Conservation (phyloP, 345 rosid genomes). For the Moringa oleifera region DNA sequence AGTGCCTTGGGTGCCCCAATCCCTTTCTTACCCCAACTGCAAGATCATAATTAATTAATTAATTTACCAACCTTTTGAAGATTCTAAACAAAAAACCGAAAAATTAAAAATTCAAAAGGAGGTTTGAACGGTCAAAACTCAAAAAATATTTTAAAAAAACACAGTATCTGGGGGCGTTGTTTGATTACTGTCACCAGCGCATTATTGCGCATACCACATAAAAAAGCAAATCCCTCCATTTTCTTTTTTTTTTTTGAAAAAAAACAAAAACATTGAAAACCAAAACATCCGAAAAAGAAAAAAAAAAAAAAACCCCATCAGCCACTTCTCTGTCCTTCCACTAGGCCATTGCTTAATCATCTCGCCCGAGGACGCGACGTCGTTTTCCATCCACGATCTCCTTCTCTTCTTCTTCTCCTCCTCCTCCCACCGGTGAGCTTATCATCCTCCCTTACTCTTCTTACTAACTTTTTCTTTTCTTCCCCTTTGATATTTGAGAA, state of each 20-base stretch:
- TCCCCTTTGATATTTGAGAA: not conserved
- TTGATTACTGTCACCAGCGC: conserved; percentile 23
- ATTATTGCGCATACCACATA: conserved; percentile 13
- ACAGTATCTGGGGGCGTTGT: not conserved
- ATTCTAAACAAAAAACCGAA: too few species aligned
- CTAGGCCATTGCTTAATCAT: conserved; percentile 3
- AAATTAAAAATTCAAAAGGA: too few species aligned
- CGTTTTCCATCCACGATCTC: not conserved
- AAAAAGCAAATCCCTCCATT: not conserved
- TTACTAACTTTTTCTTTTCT: not conserved
- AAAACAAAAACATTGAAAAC: not conserved
- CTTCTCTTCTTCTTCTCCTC: conserved; percentile 7
- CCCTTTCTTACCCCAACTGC: too few species aligned
- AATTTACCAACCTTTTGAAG: too few species aligned
- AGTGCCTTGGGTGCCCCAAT: too few species aligned
- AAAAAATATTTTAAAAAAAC: too few species aligned
- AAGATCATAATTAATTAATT: too few species aligned
- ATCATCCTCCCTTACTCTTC: not conserved
- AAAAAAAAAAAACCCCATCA: conserved; percentile 10
- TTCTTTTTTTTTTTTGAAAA: not conserved
- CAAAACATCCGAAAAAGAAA: not conserved
- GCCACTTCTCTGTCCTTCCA: conserved; percentile 8
- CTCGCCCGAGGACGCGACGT: not conserved
- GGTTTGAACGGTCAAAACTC: too few species aligned
- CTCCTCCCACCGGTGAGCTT: conserved; percentile 21